Evolutionary conservation across 306 rosid species (phyloP).

Genomic region (cucumber (Cucumis sativus)): Cucumber_9930_V3 NC_026655.2:22721001-22721500

Average conservation of each 20-base stretch:
- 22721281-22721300: too few species aligned
- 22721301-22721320: too few species aligned
- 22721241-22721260: neutral
- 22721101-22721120: conserved; percentile 2
- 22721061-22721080: conserved; percentile 1
- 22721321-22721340: neutral
- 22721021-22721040: neutral
- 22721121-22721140: conserved; percentile 1
- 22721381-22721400: neutral
- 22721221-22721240: neutral
- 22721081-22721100: conserved; percentile 5
- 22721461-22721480: neutral
- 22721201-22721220: neutral
- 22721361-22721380: neutral
- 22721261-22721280: neutral
- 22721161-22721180: neutral
- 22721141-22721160: conserved; percentile 1
- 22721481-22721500: neutral
- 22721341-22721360: neutral
- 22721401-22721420: neutral
- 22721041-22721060: neutral
- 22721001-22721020: neutral
- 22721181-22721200: neutral
- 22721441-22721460: neutral
- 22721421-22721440: neutral